Evolutionary conservation across 1,139 yeast genomes (phyloP).

Genomic region (Yamadazyma mexicana): DNA sequence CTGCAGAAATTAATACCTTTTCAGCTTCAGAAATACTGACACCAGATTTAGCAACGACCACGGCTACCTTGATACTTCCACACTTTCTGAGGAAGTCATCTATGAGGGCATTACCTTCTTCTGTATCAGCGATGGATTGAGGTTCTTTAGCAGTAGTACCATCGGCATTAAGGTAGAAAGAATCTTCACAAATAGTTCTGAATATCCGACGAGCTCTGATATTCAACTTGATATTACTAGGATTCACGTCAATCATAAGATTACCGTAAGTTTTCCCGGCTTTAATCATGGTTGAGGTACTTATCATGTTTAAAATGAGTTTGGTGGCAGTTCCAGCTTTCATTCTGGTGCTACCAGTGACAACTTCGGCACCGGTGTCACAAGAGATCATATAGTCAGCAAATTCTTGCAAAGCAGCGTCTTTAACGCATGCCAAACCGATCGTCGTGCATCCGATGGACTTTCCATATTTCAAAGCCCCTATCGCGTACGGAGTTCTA

Average conservation of each 20-base stretch:
- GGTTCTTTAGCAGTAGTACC: too few relatives aligned
- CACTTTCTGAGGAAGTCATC: slow-evolving; percentile 5
- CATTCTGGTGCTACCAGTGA: slow-evolving; percentile 12
- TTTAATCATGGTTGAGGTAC: slow-evolving; percentile 10
- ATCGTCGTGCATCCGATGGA: slow-evolving; percentile 8
- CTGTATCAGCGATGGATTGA: too few relatives aligned
- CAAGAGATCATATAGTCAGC: slow-evolving; percentile 11
- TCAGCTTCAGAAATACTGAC: not conserved
- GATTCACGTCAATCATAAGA: slow-evolving; percentile 11
- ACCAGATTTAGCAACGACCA: slow-evolving; percentile 8
- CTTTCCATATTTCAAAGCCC: slow-evolving; percentile 9
- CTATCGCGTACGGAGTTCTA: slow-evolving; percentile 11
- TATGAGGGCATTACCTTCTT: slow-evolving; percentile 2
- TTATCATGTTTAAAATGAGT: slow-evolving; percentile 10
- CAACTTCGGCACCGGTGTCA: slow-evolving; percentile 10
- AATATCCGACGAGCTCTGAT: slow-evolving; percentile 10
- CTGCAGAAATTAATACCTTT: not conserved
- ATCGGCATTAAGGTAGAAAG: not conserved
- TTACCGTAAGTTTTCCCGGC: slow-evolving; percentile 12
- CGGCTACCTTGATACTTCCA: slow-evolving; percentile 7
- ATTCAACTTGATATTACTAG: slow-evolving; percentile 8
- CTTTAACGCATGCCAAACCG: slow-evolving; percentile 11
- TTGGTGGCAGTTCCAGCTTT: slow-evolving; percentile 12
- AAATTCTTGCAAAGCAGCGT: slow-evolving; percentile 5
- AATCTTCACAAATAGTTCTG: slow-evolving; percentile 7